These are phyloP conservation scores for Amphichorda felina DNA, from an alignment of 2,329 filamentous ascomycete genomes.

Conservation along the genomic window DNA sequence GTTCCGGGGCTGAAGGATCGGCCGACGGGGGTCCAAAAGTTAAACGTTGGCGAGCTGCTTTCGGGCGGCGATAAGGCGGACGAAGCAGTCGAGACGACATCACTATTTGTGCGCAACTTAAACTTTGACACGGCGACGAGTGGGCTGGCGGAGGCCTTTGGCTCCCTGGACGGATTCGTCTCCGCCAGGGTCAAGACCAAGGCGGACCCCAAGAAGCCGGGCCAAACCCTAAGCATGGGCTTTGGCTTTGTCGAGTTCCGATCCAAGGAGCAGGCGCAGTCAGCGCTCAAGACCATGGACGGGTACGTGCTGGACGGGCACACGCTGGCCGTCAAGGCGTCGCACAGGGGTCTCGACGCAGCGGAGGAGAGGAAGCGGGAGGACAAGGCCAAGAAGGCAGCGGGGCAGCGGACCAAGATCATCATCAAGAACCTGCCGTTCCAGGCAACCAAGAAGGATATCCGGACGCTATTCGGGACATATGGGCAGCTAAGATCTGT, in stretches of 20 bases:
- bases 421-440: slow-evolving; percentile 98
- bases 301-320: slow-evolving; percentile 80
- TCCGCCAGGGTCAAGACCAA: slow-evolving; percentile 89
- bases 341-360: slow-evolving; percentile 77
- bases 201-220: slow-evolving; percentile 79
- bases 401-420: slow-evolving; percentile 74
- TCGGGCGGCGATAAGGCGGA: slow-evolving; percentile 37
- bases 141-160: slow-evolving; percentile 65
- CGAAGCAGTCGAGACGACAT: slow-evolving; percentile 52
- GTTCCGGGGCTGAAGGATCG: slow-evolving; percentile 13
- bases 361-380: slow-evolving; percentile 77
- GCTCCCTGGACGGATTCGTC: slow-evolving; percentile 74
- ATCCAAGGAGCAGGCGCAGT: slow-evolving; percentile 64
- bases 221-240: slow-evolving; percentile 87
- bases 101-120: slow-evolving; percentile 86
- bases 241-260: slow-evolving; percentile 92
- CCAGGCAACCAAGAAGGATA: slow-evolving; percentile 86
- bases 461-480: slow-evolving; percentile 71
- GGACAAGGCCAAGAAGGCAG: slow-evolving; percentile 70
- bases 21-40: slow-evolving; percentile 40
- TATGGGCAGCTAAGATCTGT: slow-evolving; percentile 91
- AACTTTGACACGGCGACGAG: slow-evolving; percentile 81
- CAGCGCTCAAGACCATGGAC: slow-evolving; percentile 77
- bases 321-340: slow-evolving; percentile 72
- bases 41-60: slow-evolving; percentile 58